Evolutionary conservation across 192 early-diverging fungal species (phyloP).

Genomic region (Linnemannia zychae): DNA sequence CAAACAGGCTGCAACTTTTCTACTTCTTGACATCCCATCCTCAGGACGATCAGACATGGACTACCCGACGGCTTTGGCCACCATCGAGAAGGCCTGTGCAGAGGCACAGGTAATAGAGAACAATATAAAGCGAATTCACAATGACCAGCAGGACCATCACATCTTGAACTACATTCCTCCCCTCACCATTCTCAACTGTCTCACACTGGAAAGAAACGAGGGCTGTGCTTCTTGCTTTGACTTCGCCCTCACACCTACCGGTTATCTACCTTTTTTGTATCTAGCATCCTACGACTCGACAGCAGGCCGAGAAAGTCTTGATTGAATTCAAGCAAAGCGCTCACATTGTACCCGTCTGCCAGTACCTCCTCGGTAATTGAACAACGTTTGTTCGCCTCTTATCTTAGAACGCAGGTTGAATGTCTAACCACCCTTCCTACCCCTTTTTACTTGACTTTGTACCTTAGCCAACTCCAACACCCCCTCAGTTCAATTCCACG

Average conservation of each 20-base stretch:
- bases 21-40: constrained; percentile 9
- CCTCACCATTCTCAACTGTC: neutral
- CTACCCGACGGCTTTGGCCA: constrained; percentile 50
- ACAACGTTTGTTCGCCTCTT: neutral
- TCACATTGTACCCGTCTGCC: constrained; percentile 69
- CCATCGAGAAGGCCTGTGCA: constrained; percentile 67
- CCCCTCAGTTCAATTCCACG: constrained; percentile 73
- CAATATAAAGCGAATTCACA: neutral
- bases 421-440: neutral
- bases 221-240: neutral
- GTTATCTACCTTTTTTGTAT: neutral
- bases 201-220: neutral
- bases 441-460: neutral
- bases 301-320: constrained; percentile 64
- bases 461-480: constrained; percentile 67
- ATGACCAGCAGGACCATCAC: neutral
- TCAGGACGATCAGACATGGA: constrained; percentile 53
- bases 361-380: constrained; percentile 70
- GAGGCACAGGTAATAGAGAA: constrained; percentile 62
- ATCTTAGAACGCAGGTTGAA: neutral
- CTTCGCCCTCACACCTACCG: constrained; percentile 10
- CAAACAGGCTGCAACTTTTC: neutral
- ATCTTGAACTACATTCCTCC: neutral
- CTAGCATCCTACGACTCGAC: constrained; percentile 67
- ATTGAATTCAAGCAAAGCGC: constrained; percentile 65